Evolutionary conservation across 495 filamentous ascomycete genomes (phyloP), one percentile per base, ranked within the genome.

Genomic region (Aspergillus bridgeri): DNA sequence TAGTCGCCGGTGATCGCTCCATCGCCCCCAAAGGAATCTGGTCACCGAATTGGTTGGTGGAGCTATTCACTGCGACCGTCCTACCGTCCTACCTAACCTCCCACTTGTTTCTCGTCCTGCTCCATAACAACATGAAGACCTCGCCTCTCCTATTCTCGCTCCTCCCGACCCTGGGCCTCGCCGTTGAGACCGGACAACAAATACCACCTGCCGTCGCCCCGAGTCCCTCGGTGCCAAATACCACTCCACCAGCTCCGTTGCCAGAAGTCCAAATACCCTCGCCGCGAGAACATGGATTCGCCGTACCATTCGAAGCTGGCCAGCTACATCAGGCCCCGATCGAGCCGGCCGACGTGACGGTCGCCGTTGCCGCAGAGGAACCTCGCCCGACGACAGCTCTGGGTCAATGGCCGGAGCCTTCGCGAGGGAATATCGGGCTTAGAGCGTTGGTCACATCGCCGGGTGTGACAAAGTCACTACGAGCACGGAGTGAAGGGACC

Each of bases 401-500:
- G 17, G 58, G 60, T 24, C 56, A 59, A 42, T 60, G 61, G 57
- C 22, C 57, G n/a, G 52, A 42, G 5, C 48, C 58, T 17, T 53
- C 56, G 6, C 62, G 48, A 11, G 57, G 54, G 5, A 52, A 54
- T 3, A 63, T 64, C 38, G 62, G 62, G 6, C 45, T 69, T 27
- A 61, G 65, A 47, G 59, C 60, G 20, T 55, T 65, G n/a, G 64
- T 56, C n/a, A 48, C 60, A 19, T 52, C 64, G 1, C 43, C 60
- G 21, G 58, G 60, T 17, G 29, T 60, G 17, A 65, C 60, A 29
- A 64, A 64, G 46, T 53, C 71, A 9, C 67, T 73, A 43, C 67
- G 66, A 51, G 73, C 67, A 42, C 66, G 76, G 57, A 79, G 74
- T 55, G 76, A 79, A 58, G 76, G 76, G 24, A 72, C 70, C 9